Evolutionary conservation across 192 early-diverging fungal species (phyloP).

Genomic region (Cetraspora pellucida): DNA sequence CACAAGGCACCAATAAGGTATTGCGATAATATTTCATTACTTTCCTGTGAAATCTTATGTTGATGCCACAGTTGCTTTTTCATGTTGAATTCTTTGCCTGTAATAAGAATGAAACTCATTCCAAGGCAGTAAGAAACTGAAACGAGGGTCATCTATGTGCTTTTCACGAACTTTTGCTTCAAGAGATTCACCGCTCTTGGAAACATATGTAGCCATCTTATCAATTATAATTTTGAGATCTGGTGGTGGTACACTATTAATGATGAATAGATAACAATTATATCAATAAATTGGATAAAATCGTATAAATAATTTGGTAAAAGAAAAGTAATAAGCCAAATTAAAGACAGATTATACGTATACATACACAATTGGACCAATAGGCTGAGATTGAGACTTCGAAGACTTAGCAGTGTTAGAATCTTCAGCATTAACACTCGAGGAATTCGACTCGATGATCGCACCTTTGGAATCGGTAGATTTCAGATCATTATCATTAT

Average conservation of each 20-base stretch:
- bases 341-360: neutral
- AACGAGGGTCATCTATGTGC: conserved; percentile 48
- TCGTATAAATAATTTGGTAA: neutral
- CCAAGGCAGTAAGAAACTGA: conserved; percentile 56
- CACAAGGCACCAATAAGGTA: too few relatives aligned
- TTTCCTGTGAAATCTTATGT: too few relatives aligned
- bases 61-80: neutral
- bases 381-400: neutral
- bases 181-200: conserved; percentile 43
- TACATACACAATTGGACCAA: neutral
- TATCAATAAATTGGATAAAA: neutral
- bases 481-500: neutral
- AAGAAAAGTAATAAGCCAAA: neutral
- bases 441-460: too few relatives aligned
- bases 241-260: conserved; percentile 25
- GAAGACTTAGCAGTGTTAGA: neutral
- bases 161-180: conserved; percentile 49
- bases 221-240: conserved; percentile 43
- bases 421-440: too few relatives aligned
- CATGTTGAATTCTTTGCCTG: conserved; percentile 26
- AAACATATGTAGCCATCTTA: conserved; percentile 47
- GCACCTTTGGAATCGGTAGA: too few relatives aligned
- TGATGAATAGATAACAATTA: neutral
- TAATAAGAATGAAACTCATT: conserved; percentile 53
- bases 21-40: too few relatives aligned